Conservation (phyloP, 2,329 filamentous ascomycete species). For the Alternaria solani region DNA sequence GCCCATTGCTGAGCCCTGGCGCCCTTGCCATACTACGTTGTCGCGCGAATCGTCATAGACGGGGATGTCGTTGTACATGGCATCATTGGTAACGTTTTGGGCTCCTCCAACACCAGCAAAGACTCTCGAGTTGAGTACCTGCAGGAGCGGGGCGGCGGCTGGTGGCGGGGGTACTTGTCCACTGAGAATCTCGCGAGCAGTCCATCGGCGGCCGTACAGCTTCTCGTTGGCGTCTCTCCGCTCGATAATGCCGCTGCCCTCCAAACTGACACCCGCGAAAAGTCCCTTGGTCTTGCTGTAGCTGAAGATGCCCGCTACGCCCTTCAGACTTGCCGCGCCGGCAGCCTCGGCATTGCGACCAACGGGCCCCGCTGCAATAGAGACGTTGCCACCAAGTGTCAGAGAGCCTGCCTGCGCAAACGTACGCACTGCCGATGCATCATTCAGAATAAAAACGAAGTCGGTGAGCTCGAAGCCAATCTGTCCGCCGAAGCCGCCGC, state of each 20-base stretch:
- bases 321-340: constrained; percentile 87
- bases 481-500: constrained; percentile 84
- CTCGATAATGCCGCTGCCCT: constrained; percentile 92
- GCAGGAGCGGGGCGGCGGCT: constrained; percentile 83
- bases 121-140: constrained; percentile 81
- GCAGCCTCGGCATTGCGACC: constrained; percentile 96
- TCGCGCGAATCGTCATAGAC: constrained; percentile 87
- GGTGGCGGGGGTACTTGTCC: constrained; percentile 81
- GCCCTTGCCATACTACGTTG: constrained; percentile 83
- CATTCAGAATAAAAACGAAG: constrained; percentile 99
- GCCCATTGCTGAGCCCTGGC: constrained; percentile 73
- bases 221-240: constrained; percentile 97
- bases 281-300: constrained; percentile 98
- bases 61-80: constrained; percentile 86
- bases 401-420: constrained; percentile 92
- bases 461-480: constrained; percentile 89
- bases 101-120: constrained; percentile 73
- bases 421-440: constrained; percentile 84
- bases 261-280: constrained; percentile 93
- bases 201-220: constrained; percentile 84
- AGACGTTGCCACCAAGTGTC: constrained; percentile 95
- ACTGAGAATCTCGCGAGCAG: constrained; percentile 80
- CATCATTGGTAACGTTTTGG: constrained; percentile 21
- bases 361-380: constrained; percentile 90
- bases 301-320: constrained; percentile 90